Conservation (phyloP, 2,329 filamentous ascomycete species). For the Trichoderma afroharzianum region DNA sequence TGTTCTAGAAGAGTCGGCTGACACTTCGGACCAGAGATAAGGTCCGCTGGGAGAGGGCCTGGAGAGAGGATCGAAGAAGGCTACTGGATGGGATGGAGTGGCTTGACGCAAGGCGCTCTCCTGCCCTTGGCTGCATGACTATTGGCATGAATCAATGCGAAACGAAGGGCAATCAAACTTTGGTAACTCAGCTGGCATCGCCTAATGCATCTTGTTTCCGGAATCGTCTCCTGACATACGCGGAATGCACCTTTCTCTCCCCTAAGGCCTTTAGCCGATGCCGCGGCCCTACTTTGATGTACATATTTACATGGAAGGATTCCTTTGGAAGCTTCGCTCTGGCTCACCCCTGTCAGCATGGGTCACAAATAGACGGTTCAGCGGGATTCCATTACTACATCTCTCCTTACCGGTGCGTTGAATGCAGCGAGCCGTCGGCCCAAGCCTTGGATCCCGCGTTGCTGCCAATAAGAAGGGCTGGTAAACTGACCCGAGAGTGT, state of each 20-base stretch:
- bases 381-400: conserved; percentile 22
- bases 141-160: conserved; percentile 10
- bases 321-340: conserved; percentile 5
- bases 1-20: conserved; percentile 25
- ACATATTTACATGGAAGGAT: conserved; percentile 2
- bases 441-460: conserved; percentile 23
- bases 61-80: not conserved
- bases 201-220: conserved; percentile 14
- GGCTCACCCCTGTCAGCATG: not conserved
- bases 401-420: conserved; percentile 26
- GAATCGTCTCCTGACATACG: not conserved
- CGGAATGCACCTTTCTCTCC: not conserved
- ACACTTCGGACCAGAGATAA: not conserved
- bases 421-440: conserved; percentile 30
- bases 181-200: conserved; percentile 21
- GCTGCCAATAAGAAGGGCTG: conserved; percentile 23
- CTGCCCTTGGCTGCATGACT: not conserved
- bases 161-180: conserved; percentile 25
- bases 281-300: not conserved
- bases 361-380: not conserved
- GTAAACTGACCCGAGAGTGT: not conserved
- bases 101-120: conserved; percentile 3
- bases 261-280: not conserved
- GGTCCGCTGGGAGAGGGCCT: not conserved
- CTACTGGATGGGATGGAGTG: not conserved